Conservation (phyloP, 345 rosid genomes). For the Mangifera indica region DNA sequence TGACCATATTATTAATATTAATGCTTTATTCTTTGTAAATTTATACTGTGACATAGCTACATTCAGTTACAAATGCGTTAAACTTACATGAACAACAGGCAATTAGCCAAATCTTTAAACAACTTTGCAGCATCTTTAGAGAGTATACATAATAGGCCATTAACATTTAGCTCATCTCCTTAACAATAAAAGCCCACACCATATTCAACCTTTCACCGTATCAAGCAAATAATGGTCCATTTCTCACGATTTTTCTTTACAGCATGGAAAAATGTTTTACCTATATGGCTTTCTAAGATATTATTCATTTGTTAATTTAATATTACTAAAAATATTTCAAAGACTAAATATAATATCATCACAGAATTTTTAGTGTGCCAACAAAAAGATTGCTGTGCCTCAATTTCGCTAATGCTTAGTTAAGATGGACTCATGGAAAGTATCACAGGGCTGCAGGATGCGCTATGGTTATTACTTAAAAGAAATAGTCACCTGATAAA, state of each 20-base stretch:
- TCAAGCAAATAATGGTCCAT: background rate
- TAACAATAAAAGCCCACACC: background rate
- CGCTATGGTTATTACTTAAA: background rate
- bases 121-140: background rate
- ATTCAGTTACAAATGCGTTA: background rate
- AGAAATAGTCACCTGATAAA: conserved; percentile 67
- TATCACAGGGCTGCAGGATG: background rate
- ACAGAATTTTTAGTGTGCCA: no score
- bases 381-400: background rate
- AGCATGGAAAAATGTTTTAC: background rate
- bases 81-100: background rate
- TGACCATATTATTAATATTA: background rate
- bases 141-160: background rate
- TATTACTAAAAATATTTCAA: background rate
- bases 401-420: background rate
- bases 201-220: background rate
- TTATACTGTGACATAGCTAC: no score
- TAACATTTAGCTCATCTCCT: background rate
- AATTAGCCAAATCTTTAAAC: background rate
- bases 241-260: background rate
- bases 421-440: background rate
- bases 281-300: conserved; percentile 1
- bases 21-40: background rate
- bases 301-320: background rate
- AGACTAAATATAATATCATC: background rate